Evolutionary conservation across 169 alveolate species (phyloP), one percentile per base, ranked within the genome.

Genomic region (Plasmodium ovale): DNA sequence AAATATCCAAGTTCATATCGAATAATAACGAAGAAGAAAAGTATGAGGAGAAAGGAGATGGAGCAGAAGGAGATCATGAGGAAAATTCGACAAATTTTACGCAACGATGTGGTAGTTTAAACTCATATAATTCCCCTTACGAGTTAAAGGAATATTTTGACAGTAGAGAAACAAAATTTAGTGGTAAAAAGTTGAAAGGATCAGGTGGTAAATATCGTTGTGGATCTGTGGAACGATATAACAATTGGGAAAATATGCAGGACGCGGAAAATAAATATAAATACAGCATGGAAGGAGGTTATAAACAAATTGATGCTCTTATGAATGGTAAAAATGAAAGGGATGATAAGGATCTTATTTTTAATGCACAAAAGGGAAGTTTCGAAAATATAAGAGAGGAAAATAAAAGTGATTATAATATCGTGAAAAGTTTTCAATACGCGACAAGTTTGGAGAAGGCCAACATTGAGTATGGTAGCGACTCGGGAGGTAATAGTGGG

Each of bases 81-180:
- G 68, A 70, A 0, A 35, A 19, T 14, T 29, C 19, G 23, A 35
- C 9, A 49, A 9, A 29, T 56, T 27, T 29, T 14, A 53, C 31
- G 31, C 44, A 56, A 47, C 33, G 23, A 47, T 14, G 39, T 49
- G 68, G 14, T 6, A 33, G 58, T 1, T 12, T 72, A n/a, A 56
- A 44, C 19, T 56, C 87, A 1, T 72, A 54, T n/a, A 10, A 29
- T 29, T 72, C 87, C 9, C 37, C 62, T 25, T 56, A 56, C 64
- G 87, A 56, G 37, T 6, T 37, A 7, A 72, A 72, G 1, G 72
- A 56, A 3, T 33, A 72, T 72, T 29, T 56, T n/a, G 87, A 72
- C 12, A 72, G 53, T 14, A 72, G 31, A 19, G 21, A 54, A 54
- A 56, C 37, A 29, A 72, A 56, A 5, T 23, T n/a, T n/a, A n/a